phyloP scores from a whole-genome alignment of 2,329 filamentous ascomycete genomes.

The Periglandula ipomoeae region DNA sequence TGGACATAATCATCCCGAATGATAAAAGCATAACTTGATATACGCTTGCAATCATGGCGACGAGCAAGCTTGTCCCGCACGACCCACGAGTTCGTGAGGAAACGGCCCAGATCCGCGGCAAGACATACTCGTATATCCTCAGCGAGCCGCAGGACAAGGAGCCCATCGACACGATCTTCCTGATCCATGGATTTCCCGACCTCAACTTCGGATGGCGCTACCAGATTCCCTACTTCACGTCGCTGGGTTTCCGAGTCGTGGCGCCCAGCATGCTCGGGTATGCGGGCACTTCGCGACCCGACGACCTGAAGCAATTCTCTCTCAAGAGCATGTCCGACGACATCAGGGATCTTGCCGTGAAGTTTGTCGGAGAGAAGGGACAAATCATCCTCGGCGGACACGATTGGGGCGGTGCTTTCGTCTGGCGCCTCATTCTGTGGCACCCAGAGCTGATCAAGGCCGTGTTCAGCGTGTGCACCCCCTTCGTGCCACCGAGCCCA shows the following conservation, averaged over 20 bases:
- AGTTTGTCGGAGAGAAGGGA: slow-evolving; percentile 35
- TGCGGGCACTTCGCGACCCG: slow-evolving; percentile 63
- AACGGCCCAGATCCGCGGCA: slow-evolving; percentile 55
- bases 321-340: slow-evolving; percentile 66
- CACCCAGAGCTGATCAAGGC: slow-evolving; percentile 63
- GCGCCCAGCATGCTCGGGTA: slow-evolving; percentile 84
- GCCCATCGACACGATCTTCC: slow-evolving; percentile 38
- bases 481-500: slow-evolving; percentile 51
- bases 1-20: slow-evolving; percentile 1
- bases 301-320: slow-evolving; percentile 53
- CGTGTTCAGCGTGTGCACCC: slow-evolving; percentile 74
- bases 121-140: slow-evolving; percentile 59
- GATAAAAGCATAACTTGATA: no score
- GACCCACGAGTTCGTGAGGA: slow-evolving; percentile 60
- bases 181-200: slow-evolving; percentile 75
- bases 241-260: slow-evolving; percentile 68
- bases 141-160: slow-evolving; percentile 37
- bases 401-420: slow-evolving; percentile 80
- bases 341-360: slow-evolving; percentile 59
- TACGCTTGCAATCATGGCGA: slow-evolving; percentile 36
- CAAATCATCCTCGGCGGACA: slow-evolving; percentile 78
- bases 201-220: slow-evolving; percentile 78
- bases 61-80: slow-evolving; percentile 54
- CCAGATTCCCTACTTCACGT: slow-evolving; percentile 70
- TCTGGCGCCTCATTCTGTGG: slow-evolving; percentile 66